These are phyloP conservation scores for Saccharomycopsis hybrid DNA, from an alignment of 1,139 yeast species.

Conservation along the genomic window DNA sequence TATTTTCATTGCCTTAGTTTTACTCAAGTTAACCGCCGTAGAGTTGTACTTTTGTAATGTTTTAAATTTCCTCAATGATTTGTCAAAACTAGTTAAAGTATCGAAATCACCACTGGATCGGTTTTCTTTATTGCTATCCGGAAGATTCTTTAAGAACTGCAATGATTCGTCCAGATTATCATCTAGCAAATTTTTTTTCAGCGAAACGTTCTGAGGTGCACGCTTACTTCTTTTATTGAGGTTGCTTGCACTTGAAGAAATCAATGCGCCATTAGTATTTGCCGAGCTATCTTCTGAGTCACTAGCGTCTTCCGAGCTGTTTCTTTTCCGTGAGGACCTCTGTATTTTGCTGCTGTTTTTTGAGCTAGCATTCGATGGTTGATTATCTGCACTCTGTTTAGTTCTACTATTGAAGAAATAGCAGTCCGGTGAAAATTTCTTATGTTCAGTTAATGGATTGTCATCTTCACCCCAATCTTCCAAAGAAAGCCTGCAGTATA, in stretches of 20 bases:
- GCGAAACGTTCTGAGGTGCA: neutral
- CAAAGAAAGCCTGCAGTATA: slow-evolving; percentile 61
- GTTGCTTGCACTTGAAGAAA: neutral
- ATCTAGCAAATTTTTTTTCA: slow-evolving; percentile 13
- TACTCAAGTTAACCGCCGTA: slow-evolving; percentile 5
- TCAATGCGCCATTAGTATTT: slow-evolving; percentile 10
- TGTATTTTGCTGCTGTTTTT: neutral
- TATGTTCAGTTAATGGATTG: slow-evolving; percentile 54
- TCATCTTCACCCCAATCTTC: slow-evolving; percentile 72
- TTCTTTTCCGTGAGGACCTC: neutral
- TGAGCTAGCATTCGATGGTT: neutral
- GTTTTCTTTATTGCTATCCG: slow-evolving; percentile 13
- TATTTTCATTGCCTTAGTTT: slow-evolving; percentile 1
- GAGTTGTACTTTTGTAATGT: slow-evolving; percentile 15
- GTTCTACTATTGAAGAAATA: slow-evolving; percentile 34
- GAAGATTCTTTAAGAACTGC: slow-evolving; percentile 1
- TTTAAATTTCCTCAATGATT: slow-evolving; percentile 13
- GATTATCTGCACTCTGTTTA: neutral
- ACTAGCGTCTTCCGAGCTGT: neutral
- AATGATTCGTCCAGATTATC: slow-evolving; percentile 19
- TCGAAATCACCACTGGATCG: slow-evolving; percentile 16
- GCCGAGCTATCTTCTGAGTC: neutral
- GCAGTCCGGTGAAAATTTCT: slow-evolving; percentile 42
- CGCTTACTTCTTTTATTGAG: neutral
- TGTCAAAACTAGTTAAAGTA: slow-evolving; percentile 14